These are phyloP conservation scores for Salvia sclarea DNA, from an alignment of 305 asterid genomes.

Conservation along the genomic window DNA sequence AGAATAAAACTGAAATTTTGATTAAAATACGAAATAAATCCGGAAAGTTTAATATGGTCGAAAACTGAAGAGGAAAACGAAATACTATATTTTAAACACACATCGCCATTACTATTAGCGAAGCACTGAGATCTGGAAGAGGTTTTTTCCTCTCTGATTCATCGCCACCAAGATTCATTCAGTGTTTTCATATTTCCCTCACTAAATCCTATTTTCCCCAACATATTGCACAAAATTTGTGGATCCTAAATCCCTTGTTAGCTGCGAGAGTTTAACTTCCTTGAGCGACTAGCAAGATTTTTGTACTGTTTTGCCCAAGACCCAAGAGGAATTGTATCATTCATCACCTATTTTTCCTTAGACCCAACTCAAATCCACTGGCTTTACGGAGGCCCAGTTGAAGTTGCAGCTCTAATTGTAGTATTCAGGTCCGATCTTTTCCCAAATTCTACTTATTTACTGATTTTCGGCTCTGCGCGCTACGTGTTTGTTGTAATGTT, in stretches of 20 bases:
- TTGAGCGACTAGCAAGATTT: slow-evolving; percentile 26
- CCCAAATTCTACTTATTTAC: slow-evolving; percentile 10
- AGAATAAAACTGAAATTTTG: not conserved
- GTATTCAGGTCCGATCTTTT: slow-evolving; percentile 36
- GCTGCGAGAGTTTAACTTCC: slow-evolving; percentile 30
- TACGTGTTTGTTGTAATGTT: slow-evolving; percentile 25
- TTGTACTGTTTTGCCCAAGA: slow-evolving; percentile 11
- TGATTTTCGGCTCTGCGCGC: slow-evolving; percentile 7
- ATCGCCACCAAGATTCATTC: slow-evolving; percentile 31
- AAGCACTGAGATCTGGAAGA: slow-evolving; percentile 36
- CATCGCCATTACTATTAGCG: slow-evolving; percentile 5
- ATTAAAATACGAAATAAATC: not conserved
- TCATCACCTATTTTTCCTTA: slow-evolving; percentile 21
- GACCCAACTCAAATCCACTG: slow-evolving; percentile 24
- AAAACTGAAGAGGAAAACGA: not conserved
- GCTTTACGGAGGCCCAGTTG: slow-evolving; percentile 26
- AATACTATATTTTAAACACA: not conserved
- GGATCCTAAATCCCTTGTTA: slow-evolving; percentile 35
- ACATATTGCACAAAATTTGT: slow-evolving; percentile 7
- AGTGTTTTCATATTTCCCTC: slow-evolving; percentile 30
- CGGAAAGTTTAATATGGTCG: not conserved
- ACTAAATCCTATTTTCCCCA: slow-evolving; percentile 10
- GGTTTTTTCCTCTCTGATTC: slow-evolving; percentile 30
- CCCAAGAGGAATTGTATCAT: slow-evolving; percentile 16
- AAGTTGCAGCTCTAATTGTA: slow-evolving; percentile 29